phyloP scores from a whole-genome alignment of 129 eudicot genomes.

The Lactuca saligna region DNA sequence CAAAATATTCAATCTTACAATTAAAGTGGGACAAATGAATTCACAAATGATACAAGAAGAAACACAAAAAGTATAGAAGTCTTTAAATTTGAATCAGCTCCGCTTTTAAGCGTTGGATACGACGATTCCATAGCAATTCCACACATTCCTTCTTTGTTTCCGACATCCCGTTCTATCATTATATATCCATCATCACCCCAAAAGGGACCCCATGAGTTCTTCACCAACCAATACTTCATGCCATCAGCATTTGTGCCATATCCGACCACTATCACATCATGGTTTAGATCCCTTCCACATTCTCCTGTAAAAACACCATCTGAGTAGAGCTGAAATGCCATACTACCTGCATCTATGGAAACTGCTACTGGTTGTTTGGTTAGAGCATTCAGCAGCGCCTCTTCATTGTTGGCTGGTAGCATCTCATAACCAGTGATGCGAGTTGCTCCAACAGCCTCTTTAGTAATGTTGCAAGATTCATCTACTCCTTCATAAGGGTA shows the following conservation, averaged over 20 bases:
- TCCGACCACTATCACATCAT: conserved; percentile 28
- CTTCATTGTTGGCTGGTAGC: conserved; percentile 23
- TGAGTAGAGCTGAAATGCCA: conserved; percentile 8
- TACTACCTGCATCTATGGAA: conserved; percentile 24
- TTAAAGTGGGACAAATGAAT: neutral
- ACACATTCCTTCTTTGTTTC: conserved; percentile 11
- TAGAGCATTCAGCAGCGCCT: conserved; percentile 21
- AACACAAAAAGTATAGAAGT: neutral
- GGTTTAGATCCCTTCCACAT: conserved; percentile 28
- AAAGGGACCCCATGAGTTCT: conserved; percentile 35
- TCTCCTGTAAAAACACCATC: conserved; percentile 22
- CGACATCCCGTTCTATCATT: conserved; percentile 28
- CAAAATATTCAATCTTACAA: too few species aligned
- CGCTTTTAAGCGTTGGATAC: conserved; percentile 19
- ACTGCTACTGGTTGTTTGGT: conserved; percentile 29
- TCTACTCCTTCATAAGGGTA: conserved; percentile 25
- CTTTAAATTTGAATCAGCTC: neutral
- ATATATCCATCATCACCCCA: conserved; percentile 38
- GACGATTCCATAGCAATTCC: conserved; percentile 35
- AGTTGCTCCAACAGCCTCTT: neutral
- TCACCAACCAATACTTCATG: conserved; percentile 27
- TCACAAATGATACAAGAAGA: neutral
- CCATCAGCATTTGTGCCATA: conserved; percentile 27
- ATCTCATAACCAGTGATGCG: conserved; percentile 26
- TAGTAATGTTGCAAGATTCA: conserved; percentile 12